These are phyloP conservation scores for Strobilomyces dryophilus DNA, from an alignment of 768 basidiomycete genomes.

Conservation along the genomic window DNA sequence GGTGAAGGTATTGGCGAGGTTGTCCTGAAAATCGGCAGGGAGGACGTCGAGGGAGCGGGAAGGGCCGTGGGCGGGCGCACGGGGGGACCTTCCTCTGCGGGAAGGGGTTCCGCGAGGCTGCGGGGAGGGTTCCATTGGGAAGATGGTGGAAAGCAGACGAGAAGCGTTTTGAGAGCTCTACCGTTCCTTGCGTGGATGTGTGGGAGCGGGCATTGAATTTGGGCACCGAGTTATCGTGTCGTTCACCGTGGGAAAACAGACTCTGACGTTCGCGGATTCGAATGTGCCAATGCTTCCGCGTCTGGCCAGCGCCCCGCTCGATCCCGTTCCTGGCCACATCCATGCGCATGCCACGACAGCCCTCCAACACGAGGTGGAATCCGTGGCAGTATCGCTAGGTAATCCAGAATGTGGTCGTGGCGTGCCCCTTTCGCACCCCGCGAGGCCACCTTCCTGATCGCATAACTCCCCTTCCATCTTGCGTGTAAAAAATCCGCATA, in stretches of 20 bases:
- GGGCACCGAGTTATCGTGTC: conserved; percentile 38
- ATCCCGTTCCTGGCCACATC: conserved; percentile 12
- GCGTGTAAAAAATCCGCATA: neutral
- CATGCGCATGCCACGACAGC: conserved; percentile 1
- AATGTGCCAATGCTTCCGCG: conserved; percentile 32
- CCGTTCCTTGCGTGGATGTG: conserved; percentile 32
- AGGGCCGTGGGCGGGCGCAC: conserved; percentile 44
- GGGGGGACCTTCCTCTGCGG: conserved; percentile 61
- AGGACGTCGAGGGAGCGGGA: conserved; percentile 41
- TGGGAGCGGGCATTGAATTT: conserved; percentile 39
- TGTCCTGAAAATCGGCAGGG: conserved; percentile 49
- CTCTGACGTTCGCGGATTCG: conserved; percentile 32
- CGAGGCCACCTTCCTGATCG: too few relatives aligned
- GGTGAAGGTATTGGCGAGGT: conserved; percentile 46
- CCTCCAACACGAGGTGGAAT: conserved; percentile 13
- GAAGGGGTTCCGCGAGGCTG: conserved; percentile 57
- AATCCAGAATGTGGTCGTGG: too few relatives aligned
- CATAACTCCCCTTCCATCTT: too few relatives aligned
- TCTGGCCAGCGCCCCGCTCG: conserved; percentile 28
- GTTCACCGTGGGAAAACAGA: conserved; percentile 32
- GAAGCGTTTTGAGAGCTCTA: conserved; percentile 5
- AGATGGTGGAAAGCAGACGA: conserved; percentile 37
- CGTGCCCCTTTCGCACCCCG: too few relatives aligned
- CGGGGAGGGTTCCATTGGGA: conserved; percentile 34
- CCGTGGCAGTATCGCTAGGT: too few relatives aligned